phyloP scores from a whole-genome alignment of 2,329 filamentous ascomycete genomes.

The Xylaria sp. region DNA sequence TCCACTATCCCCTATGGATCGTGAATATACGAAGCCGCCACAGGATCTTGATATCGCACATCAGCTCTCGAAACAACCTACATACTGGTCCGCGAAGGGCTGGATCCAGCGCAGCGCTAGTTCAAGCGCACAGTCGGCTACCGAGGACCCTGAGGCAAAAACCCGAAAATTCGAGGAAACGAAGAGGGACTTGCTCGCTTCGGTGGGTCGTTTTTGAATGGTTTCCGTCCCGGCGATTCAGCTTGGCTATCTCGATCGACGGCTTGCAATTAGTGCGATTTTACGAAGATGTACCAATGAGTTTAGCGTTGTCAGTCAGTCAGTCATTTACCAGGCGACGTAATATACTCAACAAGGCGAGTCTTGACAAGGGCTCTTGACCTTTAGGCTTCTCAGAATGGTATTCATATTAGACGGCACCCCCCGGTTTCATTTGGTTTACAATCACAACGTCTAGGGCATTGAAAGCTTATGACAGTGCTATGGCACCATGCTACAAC shows the following conservation, averaged over 20 bases:
- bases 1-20: slow-evolving; percentile 39
- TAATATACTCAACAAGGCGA: neutral
- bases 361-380: neutral
- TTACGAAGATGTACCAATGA: slow-evolving; percentile 2
- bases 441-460: neutral
- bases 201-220: slow-evolving; percentile 33
- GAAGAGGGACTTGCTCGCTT: slow-evolving; percentile 53
- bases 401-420: neutral
- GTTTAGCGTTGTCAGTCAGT: neutral
- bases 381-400: neutral
- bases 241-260: neutral
- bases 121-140: slow-evolving; percentile 2
- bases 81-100: slow-evolving; percentile 38
- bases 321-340: neutral
- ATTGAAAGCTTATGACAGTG: neutral
- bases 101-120: slow-evolving; percentile 37
- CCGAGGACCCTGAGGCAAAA: slow-evolving; percentile 43
- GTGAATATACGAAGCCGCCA: slow-evolving; percentile 33
- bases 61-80: slow-evolving; percentile 40
- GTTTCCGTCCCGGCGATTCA: neutral
- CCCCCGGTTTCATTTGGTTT: neutral
- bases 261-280: slow-evolving; percentile 14
- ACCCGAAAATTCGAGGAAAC: slow-evolving; percentile 51
- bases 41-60: slow-evolving; percentile 39
- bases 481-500: neutral